Evolutionary conservation across 352 stramenopile genomes (phyloP).

Genomic region (Phytophthora sp.): DNA sequence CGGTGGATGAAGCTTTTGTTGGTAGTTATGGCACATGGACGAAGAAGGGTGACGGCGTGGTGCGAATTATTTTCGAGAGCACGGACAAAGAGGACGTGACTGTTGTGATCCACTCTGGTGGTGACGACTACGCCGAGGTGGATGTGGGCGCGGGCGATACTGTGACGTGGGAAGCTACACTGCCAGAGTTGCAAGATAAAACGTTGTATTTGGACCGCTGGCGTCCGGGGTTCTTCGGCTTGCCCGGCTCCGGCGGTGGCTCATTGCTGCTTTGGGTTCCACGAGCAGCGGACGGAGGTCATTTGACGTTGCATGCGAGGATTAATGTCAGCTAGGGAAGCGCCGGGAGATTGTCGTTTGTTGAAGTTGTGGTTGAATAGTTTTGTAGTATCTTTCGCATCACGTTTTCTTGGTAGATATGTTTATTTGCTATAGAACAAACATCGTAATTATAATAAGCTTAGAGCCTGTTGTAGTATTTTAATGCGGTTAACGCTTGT

Average conservation of each 20-base stretch:
- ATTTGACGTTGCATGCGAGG: constrained; percentile 40
- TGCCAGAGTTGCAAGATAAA: constrained; percentile 50
- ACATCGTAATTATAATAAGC: no score
- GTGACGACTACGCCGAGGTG: constrained; percentile 40
- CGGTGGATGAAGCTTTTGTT: constrained; percentile 48
- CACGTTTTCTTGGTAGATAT: no score
- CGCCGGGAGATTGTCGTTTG: no score
- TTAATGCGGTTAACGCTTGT: no score
- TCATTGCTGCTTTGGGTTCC: constrained; percentile 56
- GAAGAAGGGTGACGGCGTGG: constrained; percentile 39
- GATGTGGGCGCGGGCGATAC: constrained; percentile 41
- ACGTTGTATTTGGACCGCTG: constrained; percentile 62
- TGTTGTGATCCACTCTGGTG: constrained; percentile 36
- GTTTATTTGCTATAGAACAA: no score
- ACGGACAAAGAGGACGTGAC: constrained; percentile 33
- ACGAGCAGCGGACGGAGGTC: constrained; percentile 28
- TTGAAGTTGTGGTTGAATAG: no score
- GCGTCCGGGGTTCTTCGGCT: constrained; percentile 47
- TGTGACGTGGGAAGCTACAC: constrained; percentile 39
- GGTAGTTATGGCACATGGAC: constrained; percentile 48
- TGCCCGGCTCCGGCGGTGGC: constrained; percentile 21
- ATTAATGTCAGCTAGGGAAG: constrained; percentile 50
- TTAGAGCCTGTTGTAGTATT: no score
- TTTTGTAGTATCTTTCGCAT: no score
- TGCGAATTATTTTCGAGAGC: constrained; percentile 46